Evolutionary conservation across 2,329 filamentous ascomycete genomes (phyloP).

Genomic region (Rugonectria rugulosa): DNA sequence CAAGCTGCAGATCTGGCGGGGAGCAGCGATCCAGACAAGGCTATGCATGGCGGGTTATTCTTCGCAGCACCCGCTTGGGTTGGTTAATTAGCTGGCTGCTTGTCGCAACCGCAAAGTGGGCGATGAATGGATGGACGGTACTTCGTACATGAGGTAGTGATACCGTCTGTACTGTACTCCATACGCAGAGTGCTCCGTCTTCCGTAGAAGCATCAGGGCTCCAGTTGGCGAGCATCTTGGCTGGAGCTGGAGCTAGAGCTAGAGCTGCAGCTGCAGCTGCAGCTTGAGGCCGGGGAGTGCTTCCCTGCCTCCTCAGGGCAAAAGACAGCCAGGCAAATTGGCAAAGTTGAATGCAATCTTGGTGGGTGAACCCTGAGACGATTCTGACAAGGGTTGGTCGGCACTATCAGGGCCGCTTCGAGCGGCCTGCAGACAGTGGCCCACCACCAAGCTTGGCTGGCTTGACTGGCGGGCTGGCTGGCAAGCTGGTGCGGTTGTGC

Average conservation of each 20-base stretch:
- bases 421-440: conserved; percentile 34
- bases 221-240: conserved; percentile 1
- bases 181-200: too few relatives aligned
- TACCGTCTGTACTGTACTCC: too few relatives aligned
- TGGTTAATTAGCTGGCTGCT: neutral
- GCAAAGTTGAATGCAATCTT: conserved; percentile 5
- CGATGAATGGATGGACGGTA: too few relatives aligned
- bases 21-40: conserved; percentile 20
- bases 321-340: neutral
- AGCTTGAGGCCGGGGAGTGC: neutral
- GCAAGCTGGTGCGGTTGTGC: too few relatives aligned
- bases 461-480: too few relatives aligned
- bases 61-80: conserved; percentile 8
- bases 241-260: neutral
- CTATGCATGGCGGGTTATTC: conserved; percentile 12
- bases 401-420: conserved; percentile 33
- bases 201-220: neutral
- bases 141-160: too few relatives aligned
- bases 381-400: conserved; percentile 33
- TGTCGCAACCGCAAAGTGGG: neutral
- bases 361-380: conserved; percentile 34
- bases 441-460: conserved; percentile 27
- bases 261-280: too few relatives aligned
- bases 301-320: conserved; percentile 4
- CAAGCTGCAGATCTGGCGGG: conserved; percentile 29